Evolutionary conservation across 352 stramenopile species (phyloP), one percentile per base, ranked within the genome.

Genomic region (Blastocystis hominis): DNA sequence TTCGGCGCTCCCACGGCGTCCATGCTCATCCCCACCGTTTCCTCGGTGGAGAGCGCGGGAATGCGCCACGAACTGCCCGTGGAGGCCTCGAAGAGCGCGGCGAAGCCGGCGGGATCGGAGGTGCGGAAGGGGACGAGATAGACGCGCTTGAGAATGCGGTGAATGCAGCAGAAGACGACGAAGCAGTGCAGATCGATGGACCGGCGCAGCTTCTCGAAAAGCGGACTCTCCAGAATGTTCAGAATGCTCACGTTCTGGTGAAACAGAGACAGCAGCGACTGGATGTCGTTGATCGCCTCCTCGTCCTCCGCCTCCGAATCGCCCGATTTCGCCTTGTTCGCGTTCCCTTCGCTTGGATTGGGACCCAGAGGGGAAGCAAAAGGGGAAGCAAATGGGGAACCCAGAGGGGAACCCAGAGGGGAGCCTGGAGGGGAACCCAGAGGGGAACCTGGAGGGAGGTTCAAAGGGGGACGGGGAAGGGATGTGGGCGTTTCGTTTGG

Each of bases 101-200:
- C 66, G 17, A 84, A 84, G 9, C 2, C n/a, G 20, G 34, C 46
- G 24, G 36, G 17, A 20, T 84, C 72, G 44, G 34, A 66, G 34
- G 47, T 84, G 2, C 59, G 36, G 5, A 30, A 10, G n/a, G 72
- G 72, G 15, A 54, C 36, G 13, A 84, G 50, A 40, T 84, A 84
- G 30, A 84, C 72, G 20, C 72, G 47, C 4, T 61, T 56, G 5
- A 84, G 72, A 53, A 84, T 69, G 13, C 46, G 54, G 44, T 84
- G 72, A 20, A 84, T 53, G 56, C 47, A 66, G 50, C 72, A 84
- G 55, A 69, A 84, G 38, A 84, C 50, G 38, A 84, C 72, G 34
- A 84, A 47, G 2, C 72, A 53, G 46, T 84, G 72, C 15, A 84
- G 17, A 40, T 84, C 72, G 36, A 84, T 66, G 24, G 36, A 10